Conservation (phyloP, 2,329 filamentous ascomycete species). For the Elsinoe arachidis region DNA sequence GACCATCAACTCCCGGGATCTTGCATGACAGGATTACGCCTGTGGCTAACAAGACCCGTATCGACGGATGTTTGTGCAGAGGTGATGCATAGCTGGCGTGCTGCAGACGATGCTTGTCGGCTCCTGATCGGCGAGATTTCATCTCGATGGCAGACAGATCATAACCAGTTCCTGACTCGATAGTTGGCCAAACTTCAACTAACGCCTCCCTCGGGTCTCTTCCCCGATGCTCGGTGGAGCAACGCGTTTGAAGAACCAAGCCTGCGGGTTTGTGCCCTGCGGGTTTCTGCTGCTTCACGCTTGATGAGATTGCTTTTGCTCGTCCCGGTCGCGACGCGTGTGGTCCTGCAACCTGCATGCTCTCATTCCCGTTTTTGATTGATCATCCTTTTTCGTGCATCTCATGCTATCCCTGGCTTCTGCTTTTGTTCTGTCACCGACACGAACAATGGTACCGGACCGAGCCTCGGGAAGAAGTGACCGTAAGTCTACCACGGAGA, state of each 20-base stretch:
- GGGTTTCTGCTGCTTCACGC: not conserved
- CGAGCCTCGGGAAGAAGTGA: not conserved
- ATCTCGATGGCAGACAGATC: slow-evolving; percentile 4
- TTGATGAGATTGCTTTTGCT: not conserved
- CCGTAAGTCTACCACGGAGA: slow-evolving; percentile 5
- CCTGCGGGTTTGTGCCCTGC: not conserved
- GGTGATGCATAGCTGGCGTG: not conserved
- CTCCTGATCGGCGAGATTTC: slow-evolving; percentile 11
- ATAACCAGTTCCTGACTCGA: slow-evolving; percentile 12
- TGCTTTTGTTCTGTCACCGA: not conserved
- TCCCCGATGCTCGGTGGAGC: slow-evolving; percentile 7
- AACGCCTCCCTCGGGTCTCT: slow-evolving; percentile 11
- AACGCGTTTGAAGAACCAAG: slow-evolving; percentile 8
- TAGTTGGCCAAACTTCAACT: slow-evolving; percentile 9
- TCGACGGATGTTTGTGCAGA: not conserved
- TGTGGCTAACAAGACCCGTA: not conserved
- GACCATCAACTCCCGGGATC: not conserved
- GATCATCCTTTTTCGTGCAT: slow-evolving; percentile 3
- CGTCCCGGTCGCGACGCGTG: slow-evolving; percentile 3
- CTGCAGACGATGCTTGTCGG: slow-evolving; percentile 9
- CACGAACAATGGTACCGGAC: not conserved
- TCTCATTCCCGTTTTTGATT: not conserved
- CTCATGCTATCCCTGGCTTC: not conserved
- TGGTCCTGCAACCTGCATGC: not conserved
- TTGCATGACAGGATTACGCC: not conserved